Evolutionary conservation across 192 early-diverging fungal species (phyloP), one percentile per base, ranked within the genome.

Genomic region (Mortierella alpina): DNA sequence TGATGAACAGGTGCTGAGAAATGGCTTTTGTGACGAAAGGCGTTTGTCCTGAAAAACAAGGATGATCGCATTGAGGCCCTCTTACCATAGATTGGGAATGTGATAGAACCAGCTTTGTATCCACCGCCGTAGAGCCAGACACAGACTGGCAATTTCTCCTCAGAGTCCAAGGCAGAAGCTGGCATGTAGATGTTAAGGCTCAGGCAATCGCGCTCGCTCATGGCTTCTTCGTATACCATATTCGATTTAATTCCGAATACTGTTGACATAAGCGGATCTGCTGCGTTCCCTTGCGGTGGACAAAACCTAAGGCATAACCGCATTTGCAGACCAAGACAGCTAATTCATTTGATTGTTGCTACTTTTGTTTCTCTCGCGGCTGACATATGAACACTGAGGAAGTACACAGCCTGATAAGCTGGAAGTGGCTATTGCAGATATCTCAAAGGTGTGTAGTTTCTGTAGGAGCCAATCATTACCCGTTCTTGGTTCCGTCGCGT

Each of bases 101-200:
- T 13, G 17, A 57, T 64, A 17, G 39, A n/a, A 6, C 70, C 70
- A 15, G 44, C 12, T 48, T 49, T 47, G 20, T 50, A 64, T 5
- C 45, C 54, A 8, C 70, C 70, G 0, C 70, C 70, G 41, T 57
- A 49, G 47, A 72, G 14, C 58, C 58, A 72, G 17, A 62, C 70
- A 42, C 63, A 18, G 52, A 72, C 70, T 8, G 70, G 70, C 8
- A 72, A 50, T 4, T 15, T 7, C 1, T 18, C 15, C 6, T 62
- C 18, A 17, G 39, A 57, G 1, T 17, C 44, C 8, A 57, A 31
- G 17, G 67, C 54, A 17, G 48, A 42, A 14, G 53, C 52, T 15
- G 68, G 68, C 52, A 72, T 48, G 41, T 53, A 72, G 5, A 72
- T 56, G n/a, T 72, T 72, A 39, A 39, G 49, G 51, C 60, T 22